These are phyloP conservation scores for Malassezia globosa DNA, from an alignment of 1,284 basidiomycete species.

Conservation along the genomic window DNA sequence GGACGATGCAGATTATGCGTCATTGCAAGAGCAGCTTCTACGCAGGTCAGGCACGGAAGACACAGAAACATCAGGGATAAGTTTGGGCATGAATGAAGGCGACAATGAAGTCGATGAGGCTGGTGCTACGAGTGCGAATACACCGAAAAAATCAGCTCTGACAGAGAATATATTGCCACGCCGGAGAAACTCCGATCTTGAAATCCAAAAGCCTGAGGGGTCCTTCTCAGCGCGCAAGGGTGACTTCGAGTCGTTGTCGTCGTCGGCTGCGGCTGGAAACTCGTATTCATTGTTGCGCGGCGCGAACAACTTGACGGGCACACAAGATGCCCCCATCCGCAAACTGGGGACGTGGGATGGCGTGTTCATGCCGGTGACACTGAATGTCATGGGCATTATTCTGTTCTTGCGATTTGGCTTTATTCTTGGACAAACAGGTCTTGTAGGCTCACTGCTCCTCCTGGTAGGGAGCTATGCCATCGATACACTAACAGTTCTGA, in stretches of 20 bases:
- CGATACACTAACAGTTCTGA: slow-evolving; percentile 42
- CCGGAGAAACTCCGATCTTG: slow-evolving; percentile 13
- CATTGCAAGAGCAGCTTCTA: slow-evolving; percentile 36
- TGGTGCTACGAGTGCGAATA: background rate
- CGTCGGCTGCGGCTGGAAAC: background rate
- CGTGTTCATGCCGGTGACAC: slow-evolving; percentile 45
- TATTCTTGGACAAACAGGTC: slow-evolving; percentile 42
- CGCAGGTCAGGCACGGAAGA: slow-evolving; percentile 14
- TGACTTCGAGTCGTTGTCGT: slow-evolving; percentile 16
- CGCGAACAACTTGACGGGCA: background rate
- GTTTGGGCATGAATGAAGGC: background rate
- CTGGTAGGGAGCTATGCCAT: slow-evolving; percentile 38
- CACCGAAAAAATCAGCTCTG: background rate
- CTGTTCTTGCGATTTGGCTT: slow-evolving; percentile 46
- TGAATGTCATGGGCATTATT: slow-evolving; percentile 46
- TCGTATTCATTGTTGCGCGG: background rate
- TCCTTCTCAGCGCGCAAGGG: background rate
- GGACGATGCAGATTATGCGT: slow-evolving; percentile 33
- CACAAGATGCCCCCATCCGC: slow-evolving; percentile 10
- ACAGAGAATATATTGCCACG: no score
- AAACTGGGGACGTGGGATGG: slow-evolving; percentile 46
- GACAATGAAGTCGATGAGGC: slow-evolving; percentile 11
- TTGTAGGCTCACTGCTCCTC: slow-evolving; percentile 37
- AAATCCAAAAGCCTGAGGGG: background rate
- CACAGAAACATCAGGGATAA: no score